phyloP scores from a whole-genome alignment of 106 monocot species.

The Dendrobium huoshanense region DNA sequence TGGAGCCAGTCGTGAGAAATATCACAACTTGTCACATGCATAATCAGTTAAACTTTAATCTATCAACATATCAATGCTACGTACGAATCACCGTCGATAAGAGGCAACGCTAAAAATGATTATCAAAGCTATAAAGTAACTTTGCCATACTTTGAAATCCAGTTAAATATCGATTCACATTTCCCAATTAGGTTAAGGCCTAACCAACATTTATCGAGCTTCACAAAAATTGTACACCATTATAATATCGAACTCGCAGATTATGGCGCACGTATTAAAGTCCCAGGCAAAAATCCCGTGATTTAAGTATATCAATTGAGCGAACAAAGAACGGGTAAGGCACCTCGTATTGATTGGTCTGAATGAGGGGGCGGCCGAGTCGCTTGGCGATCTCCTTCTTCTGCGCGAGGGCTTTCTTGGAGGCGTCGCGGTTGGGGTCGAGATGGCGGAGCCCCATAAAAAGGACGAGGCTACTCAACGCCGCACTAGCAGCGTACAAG shows the following conservation, averaged over 20 bases:
- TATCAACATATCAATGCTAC: too few relatives aligned
- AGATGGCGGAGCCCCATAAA: constrained; percentile 57
- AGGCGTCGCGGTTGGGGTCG: constrained; percentile 54
- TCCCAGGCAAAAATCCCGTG: background rate
- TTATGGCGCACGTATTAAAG: background rate
- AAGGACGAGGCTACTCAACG: constrained; percentile 52
- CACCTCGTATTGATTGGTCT: constrained; percentile 70
- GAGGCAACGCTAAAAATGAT: too few relatives aligned
- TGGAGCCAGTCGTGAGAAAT: too few relatives aligned
- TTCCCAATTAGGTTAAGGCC: background rate
- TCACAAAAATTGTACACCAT: background rate
- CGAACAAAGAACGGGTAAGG: background rate
- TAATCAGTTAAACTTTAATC: too few relatives aligned
- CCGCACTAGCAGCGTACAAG: constrained; percentile 66
- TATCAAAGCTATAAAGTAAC: too few relatives aligned
- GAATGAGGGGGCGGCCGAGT: constrained; percentile 48
- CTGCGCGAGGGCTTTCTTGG: constrained; percentile 48
- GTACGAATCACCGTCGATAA: too few relatives aligned
- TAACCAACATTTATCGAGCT: background rate
- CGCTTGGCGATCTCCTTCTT: constrained; percentile 74
- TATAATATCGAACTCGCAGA: background rate
- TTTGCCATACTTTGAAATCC: background rate
- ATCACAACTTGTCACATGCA: too few relatives aligned
- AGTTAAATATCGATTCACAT: background rate
- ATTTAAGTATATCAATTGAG: background rate